These are phyloP conservation scores for Acephala macrosclerotiorum DNA, from an alignment of 2,329 filamentous ascomycete genomes.

Conservation along the genomic window DNA sequence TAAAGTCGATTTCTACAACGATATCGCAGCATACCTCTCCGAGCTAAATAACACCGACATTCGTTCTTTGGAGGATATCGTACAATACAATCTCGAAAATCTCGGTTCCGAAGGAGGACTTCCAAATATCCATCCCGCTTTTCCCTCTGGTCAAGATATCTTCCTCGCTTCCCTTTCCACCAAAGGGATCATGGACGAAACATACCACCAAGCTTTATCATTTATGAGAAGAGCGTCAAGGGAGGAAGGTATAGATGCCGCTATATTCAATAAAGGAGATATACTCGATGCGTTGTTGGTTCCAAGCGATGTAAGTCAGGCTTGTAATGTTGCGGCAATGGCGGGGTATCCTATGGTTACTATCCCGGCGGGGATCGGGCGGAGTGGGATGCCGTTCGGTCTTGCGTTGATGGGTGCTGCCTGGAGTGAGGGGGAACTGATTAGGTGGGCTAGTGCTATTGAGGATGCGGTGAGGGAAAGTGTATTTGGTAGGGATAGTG, in stretches of 20 bases:
- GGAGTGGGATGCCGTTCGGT: constrained; percentile 67
- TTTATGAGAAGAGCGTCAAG: constrained; percentile 66
- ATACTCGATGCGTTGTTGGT: constrained; percentile 70
- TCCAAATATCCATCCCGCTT: constrained; percentile 67
- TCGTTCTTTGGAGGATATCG: constrained; percentile 67
- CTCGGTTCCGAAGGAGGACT: constrained; percentile 71
- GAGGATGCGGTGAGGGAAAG: constrained; percentile 57
- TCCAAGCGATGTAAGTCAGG: constrained; percentile 72
- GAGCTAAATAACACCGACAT: constrained; percentile 63
- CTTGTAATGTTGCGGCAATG: constrained; percentile 75
- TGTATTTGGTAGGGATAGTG: constrained; percentile 54
- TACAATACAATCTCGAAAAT: constrained; percentile 69
- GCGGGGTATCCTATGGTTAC: constrained; percentile 79
- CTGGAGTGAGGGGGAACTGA: constrained; percentile 63
- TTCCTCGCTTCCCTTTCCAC: constrained; percentile 69
- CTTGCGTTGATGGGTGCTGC: constrained; percentile 67
- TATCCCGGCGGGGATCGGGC: constrained; percentile 66
- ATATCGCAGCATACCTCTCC: constrained; percentile 52
- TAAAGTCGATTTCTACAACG: constrained; percentile 73
- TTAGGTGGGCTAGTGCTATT: constrained; percentile 69
- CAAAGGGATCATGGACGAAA: constrained; percentile 67
- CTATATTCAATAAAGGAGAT: constrained; percentile 55
- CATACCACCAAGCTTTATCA: constrained; percentile 70
- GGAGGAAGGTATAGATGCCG: constrained; percentile 74
- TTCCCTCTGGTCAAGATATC: constrained; percentile 74